Evolutionary conservation across 305 asterid species (phyloP).

Genomic region (Rubia balearica): DNA sequence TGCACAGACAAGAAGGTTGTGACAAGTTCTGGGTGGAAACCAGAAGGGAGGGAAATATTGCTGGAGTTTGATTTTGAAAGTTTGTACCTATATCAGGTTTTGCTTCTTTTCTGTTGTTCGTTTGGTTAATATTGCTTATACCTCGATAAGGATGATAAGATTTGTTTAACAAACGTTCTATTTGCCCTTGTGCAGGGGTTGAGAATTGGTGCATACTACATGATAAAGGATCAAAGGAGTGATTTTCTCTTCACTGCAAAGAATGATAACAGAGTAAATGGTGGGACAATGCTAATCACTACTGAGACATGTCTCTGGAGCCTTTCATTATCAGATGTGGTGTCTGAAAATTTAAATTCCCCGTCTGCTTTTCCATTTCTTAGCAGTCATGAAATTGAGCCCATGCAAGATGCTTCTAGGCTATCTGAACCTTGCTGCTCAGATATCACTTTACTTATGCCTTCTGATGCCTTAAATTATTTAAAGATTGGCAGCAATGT

Average conservation of each 20-base stretch:
- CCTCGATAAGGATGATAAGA: background rate
- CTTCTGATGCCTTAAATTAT: slow-evolving; percentile 37
- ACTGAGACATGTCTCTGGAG: slow-evolving; percentile 46
- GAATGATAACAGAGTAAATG: slow-evolving; percentile 22
- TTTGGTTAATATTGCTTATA: background rate
- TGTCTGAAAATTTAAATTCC: slow-evolving; percentile 34
- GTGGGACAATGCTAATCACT: slow-evolving; percentile 38
- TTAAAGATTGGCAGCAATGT: slow-evolving; percentile 33
- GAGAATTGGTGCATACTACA: slow-evolving; percentile 58
- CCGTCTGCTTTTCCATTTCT: slow-evolving; percentile 20
- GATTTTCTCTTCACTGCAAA: slow-evolving; percentile 35
- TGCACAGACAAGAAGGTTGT: slow-evolving; percentile 30
- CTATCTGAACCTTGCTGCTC: slow-evolving; percentile 30
- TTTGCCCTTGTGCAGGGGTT: slow-evolving; percentile 47
- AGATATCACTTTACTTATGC: slow-evolving; percentile 42
- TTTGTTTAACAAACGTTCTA: background rate
- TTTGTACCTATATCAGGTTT: slow-evolving; percentile 52
- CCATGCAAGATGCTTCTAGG: slow-evolving; percentile 24
- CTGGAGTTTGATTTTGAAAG: slow-evolving; percentile 61
- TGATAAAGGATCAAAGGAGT: slow-evolving; percentile 44
- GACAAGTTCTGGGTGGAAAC: slow-evolving; percentile 33
- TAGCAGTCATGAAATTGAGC: slow-evolving; percentile 25
- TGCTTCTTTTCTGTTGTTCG: slow-evolving; percentile 14
- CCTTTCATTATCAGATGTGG: slow-evolving; percentile 38
- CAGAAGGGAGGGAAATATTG: slow-evolving; percentile 38